These are phyloP conservation scores for Boletus speciosus DNA, from an alignment of 768 basidiomycete species.

Conservation along the genomic window DNA sequence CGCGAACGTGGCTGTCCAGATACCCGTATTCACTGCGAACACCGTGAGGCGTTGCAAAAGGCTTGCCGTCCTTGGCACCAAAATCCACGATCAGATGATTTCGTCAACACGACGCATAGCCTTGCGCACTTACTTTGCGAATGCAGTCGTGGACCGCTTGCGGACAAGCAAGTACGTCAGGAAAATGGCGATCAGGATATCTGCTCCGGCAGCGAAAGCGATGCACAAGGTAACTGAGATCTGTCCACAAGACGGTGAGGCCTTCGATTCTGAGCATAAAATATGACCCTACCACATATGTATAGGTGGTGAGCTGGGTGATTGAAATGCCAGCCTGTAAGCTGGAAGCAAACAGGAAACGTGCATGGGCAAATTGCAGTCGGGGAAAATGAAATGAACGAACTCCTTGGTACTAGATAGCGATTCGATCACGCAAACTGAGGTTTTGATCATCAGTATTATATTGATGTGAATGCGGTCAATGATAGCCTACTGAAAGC, in stretches of 20 bases:
- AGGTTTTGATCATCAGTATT: neutral
- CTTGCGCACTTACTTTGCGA: neutral
- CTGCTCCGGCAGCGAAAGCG: neutral
- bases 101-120: no score
- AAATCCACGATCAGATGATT: neutral
- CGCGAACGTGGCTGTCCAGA: constrained; percentile 47
- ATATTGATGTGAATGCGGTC: neutral
- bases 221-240: neutral
- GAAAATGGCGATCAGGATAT: constrained; percentile 3
- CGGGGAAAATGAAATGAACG: neutral
- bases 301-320: neutral
- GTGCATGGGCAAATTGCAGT: neutral
- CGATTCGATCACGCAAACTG: neutral
- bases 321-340: neutral
- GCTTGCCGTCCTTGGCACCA: constrained; percentile 1
- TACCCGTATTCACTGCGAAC: constrained; percentile 25
- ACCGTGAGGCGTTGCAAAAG: constrained; percentile 9
- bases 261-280: neutral
- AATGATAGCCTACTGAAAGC: neutral
- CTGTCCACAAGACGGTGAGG: neutral
- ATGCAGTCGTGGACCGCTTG: neutral
- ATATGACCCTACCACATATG: neutral
- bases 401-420: neutral
- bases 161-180: constrained; percentile 2
- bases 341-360: neutral